Evolutionary conservation across 1,284 basidiomycete genomes (phyloP).

Genomic region (Heterobasidion irregulare): DNA sequence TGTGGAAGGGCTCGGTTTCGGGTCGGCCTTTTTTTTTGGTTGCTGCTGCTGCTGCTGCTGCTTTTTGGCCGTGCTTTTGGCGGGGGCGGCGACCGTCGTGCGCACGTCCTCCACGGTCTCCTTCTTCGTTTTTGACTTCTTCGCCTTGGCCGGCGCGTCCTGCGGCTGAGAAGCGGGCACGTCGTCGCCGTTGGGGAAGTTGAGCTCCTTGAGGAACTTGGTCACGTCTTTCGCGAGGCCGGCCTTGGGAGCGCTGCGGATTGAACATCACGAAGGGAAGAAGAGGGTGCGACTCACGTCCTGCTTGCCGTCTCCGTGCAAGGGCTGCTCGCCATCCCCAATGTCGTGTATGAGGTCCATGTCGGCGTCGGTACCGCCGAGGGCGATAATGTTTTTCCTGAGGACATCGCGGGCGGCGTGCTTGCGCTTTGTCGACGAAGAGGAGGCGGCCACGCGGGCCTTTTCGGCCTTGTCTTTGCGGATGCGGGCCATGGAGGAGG

Average conservation of each 20-base stretch:
- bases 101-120: not conserved
- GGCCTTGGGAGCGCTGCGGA: conserved; percentile 1
- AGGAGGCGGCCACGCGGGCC: not conserved
- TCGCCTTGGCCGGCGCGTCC: not conserved
- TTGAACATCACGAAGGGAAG: not conserved
- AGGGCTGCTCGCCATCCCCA: conserved; percentile 24
- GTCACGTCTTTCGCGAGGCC: conserved; percentile 46
- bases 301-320: conserved; percentile 15
- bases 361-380: conserved; percentile 46
- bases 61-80: conserved; percentile 8
- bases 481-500: conserved; percentile 1
- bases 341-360: conserved; percentile 35
- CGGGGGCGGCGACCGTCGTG: not conserved
- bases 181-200: conserved; percentile 25
- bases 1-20: not conserved
- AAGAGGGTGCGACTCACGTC: conserved; percentile 13
- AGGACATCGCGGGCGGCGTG: not conserved
- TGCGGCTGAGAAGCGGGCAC: not conserved
- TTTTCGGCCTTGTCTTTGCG: conserved; percentile 5
- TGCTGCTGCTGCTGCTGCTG: conserved; percentile 8
- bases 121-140: conserved; percentile 8
- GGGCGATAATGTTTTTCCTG: conserved; percentile 26
- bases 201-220: conserved; percentile 49
- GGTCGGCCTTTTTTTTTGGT: conserved; percentile 4
- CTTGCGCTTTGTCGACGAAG: not conserved